phyloP scores from a whole-genome alignment of 371 early-diverging fungal species.

The Umbelopsis sp. region DNA sequence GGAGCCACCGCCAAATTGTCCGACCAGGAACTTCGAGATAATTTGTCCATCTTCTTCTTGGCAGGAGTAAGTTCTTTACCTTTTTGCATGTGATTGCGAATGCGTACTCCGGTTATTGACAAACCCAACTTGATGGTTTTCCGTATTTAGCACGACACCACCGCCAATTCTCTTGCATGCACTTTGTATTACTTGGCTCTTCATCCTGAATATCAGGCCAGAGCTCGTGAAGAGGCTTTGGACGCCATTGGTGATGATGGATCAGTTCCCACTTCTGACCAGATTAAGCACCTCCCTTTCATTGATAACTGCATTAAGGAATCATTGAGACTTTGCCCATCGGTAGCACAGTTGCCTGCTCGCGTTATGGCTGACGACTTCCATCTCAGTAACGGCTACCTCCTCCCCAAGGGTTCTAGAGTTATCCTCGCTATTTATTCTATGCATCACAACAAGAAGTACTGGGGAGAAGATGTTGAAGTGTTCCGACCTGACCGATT shows the following conservation, averaged over 20 bases:
- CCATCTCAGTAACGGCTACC: slow-evolving; percentile 7
- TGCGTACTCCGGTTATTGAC: not conserved
- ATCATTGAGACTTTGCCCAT: slow-evolving; percentile 16
- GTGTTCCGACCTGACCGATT: slow-evolving; percentile 20
- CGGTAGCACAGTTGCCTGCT: slow-evolving; percentile 16
- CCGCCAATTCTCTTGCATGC: slow-evolving; percentile 35
- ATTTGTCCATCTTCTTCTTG: slow-evolving; percentile 21
- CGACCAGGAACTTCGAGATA: slow-evolving; percentile 18
- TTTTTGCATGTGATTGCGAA: not conserved
- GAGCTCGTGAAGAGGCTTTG: slow-evolving; percentile 30
- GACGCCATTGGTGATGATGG: slow-evolving; percentile 24
- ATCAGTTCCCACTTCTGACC: slow-evolving; percentile 14
- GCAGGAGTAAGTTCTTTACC: slow-evolving; percentile 19
- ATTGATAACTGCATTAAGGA: slow-evolving; percentile 20
- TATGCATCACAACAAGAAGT: slow-evolving; percentile 18
- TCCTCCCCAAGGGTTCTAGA: slow-evolving; percentile 11
- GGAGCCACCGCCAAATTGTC: not conserved
- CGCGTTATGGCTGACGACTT: slow-evolving; percentile 10
- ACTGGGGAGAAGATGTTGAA: slow-evolving; percentile 23
- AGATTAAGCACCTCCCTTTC: slow-evolving; percentile 15
- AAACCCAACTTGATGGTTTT: not conserved
- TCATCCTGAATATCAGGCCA: slow-evolving; percentile 29
- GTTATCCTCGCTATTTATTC: slow-evolving; percentile 11
- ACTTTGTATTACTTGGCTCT: slow-evolving; percentile 28
- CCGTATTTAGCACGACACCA: slow-evolving; percentile 30